Evolutionary conservation across 768 basidiomycete species (phyloP).

Genomic region (Lanmaoa rubissima): DNA sequence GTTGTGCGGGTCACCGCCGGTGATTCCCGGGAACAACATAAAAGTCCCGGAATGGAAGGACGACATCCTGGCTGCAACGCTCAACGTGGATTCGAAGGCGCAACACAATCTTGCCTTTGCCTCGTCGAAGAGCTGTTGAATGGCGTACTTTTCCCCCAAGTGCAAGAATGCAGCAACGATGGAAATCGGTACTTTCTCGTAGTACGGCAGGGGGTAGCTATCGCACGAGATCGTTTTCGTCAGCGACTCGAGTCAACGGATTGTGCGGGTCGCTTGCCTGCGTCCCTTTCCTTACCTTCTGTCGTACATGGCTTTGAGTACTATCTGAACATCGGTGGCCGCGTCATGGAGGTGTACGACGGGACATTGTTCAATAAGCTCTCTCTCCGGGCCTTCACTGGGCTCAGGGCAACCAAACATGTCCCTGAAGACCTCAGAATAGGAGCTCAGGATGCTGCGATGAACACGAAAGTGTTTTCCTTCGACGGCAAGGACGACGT

Average conservation of each 20-base stretch:
- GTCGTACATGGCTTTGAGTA: constrained; percentile 21
- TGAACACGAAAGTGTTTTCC: constrained; percentile 6
- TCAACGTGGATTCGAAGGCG: not conserved
- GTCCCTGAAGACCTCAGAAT: constrained; percentile 5
- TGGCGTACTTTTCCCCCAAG: constrained; percentile 25
- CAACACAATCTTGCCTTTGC: constrained; percentile 9
- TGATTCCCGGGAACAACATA: not conserved
- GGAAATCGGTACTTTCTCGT: constrained; percentile 4
- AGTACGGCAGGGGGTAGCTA: constrained; percentile 13
- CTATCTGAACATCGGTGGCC: constrained; percentile 7
- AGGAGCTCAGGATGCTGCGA: not conserved
- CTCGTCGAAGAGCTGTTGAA: constrained; percentile 7
- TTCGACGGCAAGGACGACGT: constrained; percentile 2
- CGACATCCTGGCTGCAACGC: not conserved
- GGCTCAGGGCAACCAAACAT: not conserved
- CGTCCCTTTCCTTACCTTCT: constrained; percentile 4
- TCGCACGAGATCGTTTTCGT: not conserved
- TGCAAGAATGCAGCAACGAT: constrained; percentile 13
- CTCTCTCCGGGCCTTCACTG: not conserved
- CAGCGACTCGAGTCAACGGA: not conserved
- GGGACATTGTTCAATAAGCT: constrained; percentile 14
- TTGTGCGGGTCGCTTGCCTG: no score
- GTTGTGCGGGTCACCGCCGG: constrained; percentile 9
- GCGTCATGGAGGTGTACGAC: constrained; percentile 19
- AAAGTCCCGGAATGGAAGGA: not conserved